Evolutionary conservation across 176 grass and related monocot genomes (phyloP).

Genomic region (Aechmea fasciata): DNA sequence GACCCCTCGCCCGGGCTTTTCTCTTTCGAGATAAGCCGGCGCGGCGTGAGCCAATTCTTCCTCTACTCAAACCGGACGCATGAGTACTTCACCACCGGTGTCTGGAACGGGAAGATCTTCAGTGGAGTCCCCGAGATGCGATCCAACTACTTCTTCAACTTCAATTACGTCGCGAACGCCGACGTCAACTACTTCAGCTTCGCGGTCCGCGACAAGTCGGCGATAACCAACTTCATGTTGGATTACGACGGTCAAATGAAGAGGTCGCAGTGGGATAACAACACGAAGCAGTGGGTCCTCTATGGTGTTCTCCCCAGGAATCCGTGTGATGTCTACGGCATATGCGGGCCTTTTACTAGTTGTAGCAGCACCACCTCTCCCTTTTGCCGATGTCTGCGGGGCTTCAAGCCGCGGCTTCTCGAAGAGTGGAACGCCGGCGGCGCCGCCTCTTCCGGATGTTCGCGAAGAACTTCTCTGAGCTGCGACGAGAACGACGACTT

Average conservation of each 20-base stretch:
- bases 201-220: conserved; percentile 5
- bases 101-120: conserved; percentile 40
- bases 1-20: conserved; percentile 47
- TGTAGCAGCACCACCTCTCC: conserved; percentile 40
- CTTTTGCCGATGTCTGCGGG: conserved; percentile 32
- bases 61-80: conserved; percentile 15
- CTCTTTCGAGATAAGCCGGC: conserved; percentile 34
- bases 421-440: conserved; percentile 24
- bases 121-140: conserved; percentile 52
- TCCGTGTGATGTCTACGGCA: conserved; percentile 39
- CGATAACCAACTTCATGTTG: conserved; percentile 34
- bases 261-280: conserved; percentile 24
- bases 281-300: conserved; percentile 16
- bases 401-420: conserved; percentile 21
- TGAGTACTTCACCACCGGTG: conserved; percentile 41
- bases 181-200: conserved; percentile 48
- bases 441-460: conserved; percentile 29
- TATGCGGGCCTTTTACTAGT: conserved; percentile 37
- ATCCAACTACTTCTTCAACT: conserved; percentile 37
- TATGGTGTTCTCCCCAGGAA: conserved; percentile 38
- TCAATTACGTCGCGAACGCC: conserved; percentile 32
- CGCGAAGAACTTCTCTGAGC: not conserved
- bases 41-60: conserved; percentile 26
- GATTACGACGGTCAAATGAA: conserved; percentile 49
- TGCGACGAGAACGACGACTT: not conserved